Evolutionary conservation across 2,329 filamentous ascomycete genomes (phyloP), one percentile per base, ranked within the genome.

Genomic region (Penicillium occitanis): DNA sequence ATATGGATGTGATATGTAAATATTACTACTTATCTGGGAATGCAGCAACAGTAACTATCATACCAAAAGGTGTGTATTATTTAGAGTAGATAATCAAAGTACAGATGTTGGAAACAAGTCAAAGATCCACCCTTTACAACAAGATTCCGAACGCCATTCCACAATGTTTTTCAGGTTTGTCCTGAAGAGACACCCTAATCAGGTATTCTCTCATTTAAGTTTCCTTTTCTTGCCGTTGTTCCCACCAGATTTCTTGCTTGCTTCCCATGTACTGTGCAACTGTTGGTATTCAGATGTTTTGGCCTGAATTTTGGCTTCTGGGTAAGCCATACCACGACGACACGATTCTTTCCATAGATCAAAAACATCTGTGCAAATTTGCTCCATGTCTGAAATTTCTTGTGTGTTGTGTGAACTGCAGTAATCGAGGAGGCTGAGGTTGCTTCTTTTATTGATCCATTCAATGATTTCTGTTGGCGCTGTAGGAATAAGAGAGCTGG

Each of bases 381-480:
- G 44, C 33, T 62, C 17, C 60, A 53, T 42, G 44, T 53, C 61
- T 19, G 2, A n/a, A 30, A 63, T 55, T 44, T 55, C 35, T 30
- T 63, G 30, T 40, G n/a, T 40, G 19, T 13, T 19, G 2, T 63
- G 33, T 17, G 5, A 17, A 42, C 0, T 44, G 17, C 44, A 40
- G 37, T 55, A 55, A 44, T 55, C 5, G 17, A 61, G n/a, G 14
- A 40, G 35, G 35, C n/a, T 1, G n/a, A 63, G 48, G 14, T 63
- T 13, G n/a, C 48, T 40, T 55, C n/a, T n/a, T 55, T 55, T 44
- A 13, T 63, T 63, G 13, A 30, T 40, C 5, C 22, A 53, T 35
- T 44, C 46, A 7, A 53, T 55, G 13, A 55, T 40, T 17, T 63
- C 37, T 5, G 6, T 42, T 19, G 61, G 60, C 35, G 46, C 61